Base-by-base conservation (phyloP, 345 rosid species). In the Lumnitzera littorea region DNA sequence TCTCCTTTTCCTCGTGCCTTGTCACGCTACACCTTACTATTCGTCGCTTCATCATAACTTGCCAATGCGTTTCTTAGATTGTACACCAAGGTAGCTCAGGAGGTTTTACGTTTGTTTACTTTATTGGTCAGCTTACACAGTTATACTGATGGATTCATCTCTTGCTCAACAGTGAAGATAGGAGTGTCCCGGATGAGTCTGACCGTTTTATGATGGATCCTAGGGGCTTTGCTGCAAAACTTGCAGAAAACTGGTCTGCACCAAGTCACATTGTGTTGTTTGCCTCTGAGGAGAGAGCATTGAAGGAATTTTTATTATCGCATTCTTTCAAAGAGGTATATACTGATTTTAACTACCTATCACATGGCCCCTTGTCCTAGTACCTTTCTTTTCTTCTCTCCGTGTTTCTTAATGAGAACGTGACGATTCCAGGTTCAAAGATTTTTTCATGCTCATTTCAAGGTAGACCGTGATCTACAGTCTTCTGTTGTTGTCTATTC, bases 21-120 rank as follows among this genome's bases (percentile, higher is more conserved):
- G 97, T 74, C 96, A 90, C 68, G 82, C 97, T 57, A 89, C 98
- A 24, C 98, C 97, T 14, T 92, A 82, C 74, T 92, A 85, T 68
- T 86, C 99, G 24, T 70, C 85, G 58, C 80, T 90, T 62, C 95
- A 90, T 67, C 52, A 11, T 52, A 75, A 84, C 63, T 69, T 88
- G 57, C 84, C 95, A 4, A 88, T 90, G 97, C 81, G 70, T 14
- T 82, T 84, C 70, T 79, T 94, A 12, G 95, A 94, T 72, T 90
- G 97, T 80, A 67, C 97, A 11, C 97, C 96, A 41, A 86, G 97
- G 99, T 90, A 59, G 10, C 50, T 36, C 48, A 6, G 6, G 3
- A 29, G 10, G 43, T 36, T 36, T 9, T 36, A 1, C 10, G 10
- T 36, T 2, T 36, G 7, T 1, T 36, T 36, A 36, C 7, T 36